Percentiles rank a stretch among this genome's conserved stretches.
These are phyloP conservation scores for Tubosaeta sp. DNA, from an alignment of 768 basidiomycete species.

Conservation along the genomic window DNA sequence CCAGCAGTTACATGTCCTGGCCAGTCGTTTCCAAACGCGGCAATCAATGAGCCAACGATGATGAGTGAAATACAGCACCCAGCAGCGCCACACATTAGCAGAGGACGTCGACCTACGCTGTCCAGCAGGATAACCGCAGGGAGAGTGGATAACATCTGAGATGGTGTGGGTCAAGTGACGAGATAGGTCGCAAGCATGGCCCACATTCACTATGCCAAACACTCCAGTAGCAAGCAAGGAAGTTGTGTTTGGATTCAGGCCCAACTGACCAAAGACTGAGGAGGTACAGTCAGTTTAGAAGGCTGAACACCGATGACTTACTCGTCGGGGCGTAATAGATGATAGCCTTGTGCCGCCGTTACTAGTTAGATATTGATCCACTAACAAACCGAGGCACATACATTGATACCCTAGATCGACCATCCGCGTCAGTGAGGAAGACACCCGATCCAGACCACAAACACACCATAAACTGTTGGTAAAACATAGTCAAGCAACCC, in stretches of 20 bases:
- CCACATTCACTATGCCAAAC: constrained; percentile 33
- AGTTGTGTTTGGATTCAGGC: constrained; percentile 37
- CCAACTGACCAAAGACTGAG: constrained; percentile 39
- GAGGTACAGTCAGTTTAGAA: constrained; percentile 15
- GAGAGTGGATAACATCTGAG: constrained; percentile 32
- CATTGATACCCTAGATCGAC: constrained; percentile 23
- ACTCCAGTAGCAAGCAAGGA: constrained; percentile 41
- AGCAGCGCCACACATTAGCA: constrained; percentile 37
- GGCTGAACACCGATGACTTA: constrained; percentile 1
- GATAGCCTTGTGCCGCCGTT: constrained; percentile 19
- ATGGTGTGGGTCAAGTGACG: neutral
- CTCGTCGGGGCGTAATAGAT: constrained; percentile 27
- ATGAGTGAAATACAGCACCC: constrained; percentile 30
- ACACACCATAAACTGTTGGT: constrained; percentile 32
- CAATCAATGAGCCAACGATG: constrained; percentile 27
- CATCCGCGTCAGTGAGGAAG: neutral
- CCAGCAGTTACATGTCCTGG: constrained; percentile 25
- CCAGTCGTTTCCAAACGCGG: constrained; percentile 28
- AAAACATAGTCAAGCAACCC: constrained; percentile 31
- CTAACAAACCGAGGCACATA: constrained; percentile 8
- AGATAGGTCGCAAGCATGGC: neutral
- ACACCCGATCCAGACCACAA: neutral
- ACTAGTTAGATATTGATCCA: constrained; percentile 4
- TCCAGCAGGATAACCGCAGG: constrained; percentile 36
- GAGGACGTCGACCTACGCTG: constrained; percentile 36